These are phyloP conservation scores for Hypoxylon sp. DNA, from an alignment of 2,329 filamentous ascomycete species.

Conservation along the genomic window DNA sequence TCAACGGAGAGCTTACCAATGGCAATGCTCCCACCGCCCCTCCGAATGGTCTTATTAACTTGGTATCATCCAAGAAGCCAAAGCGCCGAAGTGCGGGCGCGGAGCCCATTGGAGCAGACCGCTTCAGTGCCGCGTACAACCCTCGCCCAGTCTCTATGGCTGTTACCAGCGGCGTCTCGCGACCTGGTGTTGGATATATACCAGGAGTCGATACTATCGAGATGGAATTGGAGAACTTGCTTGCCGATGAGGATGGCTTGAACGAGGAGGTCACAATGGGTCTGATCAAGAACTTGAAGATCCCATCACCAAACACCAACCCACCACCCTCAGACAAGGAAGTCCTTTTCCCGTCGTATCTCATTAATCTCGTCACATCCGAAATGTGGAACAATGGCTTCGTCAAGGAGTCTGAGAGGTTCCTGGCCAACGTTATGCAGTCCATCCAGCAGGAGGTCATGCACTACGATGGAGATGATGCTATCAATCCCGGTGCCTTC, in stretches of 20 bases:
- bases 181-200: slow-evolving; percentile 83
- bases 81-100: slow-evolving; percentile 93
- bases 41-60: slow-evolving; percentile 88
- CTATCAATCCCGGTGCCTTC: slow-evolving; percentile 96
- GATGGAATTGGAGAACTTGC: slow-evolving; percentile 91
- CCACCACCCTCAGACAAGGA: slow-evolving; percentile 98
- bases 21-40: slow-evolving; percentile 71
- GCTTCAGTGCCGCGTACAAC: slow-evolving; percentile 93
- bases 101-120: slow-evolving; percentile 86
- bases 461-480: slow-evolving; percentile 97
- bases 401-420: slow-evolving; percentile 98
- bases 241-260: slow-evolving; percentile 94
- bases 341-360: slow-evolving; percentile 96
- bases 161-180: slow-evolving; percentile 75
- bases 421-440: slow-evolving; percentile 99
- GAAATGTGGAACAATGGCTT: slow-evolving; percentile 99
- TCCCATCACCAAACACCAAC: slow-evolving; percentile 87
- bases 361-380: slow-evolving; percentile 98
- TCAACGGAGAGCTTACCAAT: slow-evolving; percentile 78
- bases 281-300: slow-evolving; percentile 95
- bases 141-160: slow-evolving; percentile 98
- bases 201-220: slow-evolving; percentile 92
- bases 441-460: slow-evolving; percentile 99
- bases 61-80: slow-evolving; percentile 96
- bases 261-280: slow-evolving; percentile 98